A percentile compares a stretch with the other conserved stretches of the same genome.
These are phyloP conservation scores for Xylariaceae sp. DNA, from an alignment of 2,329 filamentous ascomycete species.

Conservation along the genomic window DNA sequence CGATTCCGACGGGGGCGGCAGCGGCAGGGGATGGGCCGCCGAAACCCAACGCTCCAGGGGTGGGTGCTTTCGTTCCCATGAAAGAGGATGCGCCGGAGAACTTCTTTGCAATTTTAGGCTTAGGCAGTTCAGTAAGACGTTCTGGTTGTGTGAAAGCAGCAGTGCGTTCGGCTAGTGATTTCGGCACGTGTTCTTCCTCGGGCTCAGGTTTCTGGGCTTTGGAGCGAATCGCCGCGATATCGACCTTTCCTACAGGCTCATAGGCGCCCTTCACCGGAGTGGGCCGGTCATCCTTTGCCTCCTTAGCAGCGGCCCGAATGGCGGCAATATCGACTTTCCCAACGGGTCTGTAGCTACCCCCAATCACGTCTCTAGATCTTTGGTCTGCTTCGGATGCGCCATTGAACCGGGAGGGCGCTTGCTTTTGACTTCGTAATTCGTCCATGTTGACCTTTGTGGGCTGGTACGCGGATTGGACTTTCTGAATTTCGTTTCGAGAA, in stretches of 20 bases:
- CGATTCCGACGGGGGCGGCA: slow-evolving; percentile 63
- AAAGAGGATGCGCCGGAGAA: slow-evolving; percentile 70
- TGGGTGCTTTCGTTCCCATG: slow-evolving; percentile 81
- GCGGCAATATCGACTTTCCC: slow-evolving; percentile 97
- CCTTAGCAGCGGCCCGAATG: slow-evolving; percentile 69
- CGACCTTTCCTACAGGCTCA: slow-evolving; percentile 91
- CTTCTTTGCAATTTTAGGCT: slow-evolving; percentile 90
- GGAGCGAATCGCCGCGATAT: slow-evolving; percentile 89
- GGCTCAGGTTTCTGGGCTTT: slow-evolving; percentile 62
- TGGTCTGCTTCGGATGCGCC: slow-evolving; percentile 42
- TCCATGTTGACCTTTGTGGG: slow-evolving; percentile 94
- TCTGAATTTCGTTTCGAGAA: slow-evolving; percentile 80
- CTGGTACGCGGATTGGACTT: slow-evolving; percentile 87
- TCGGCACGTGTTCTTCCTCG: slow-evolving; percentile 42
- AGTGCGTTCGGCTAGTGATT: slow-evolving; percentile 68
- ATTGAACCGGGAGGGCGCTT: slow-evolving; percentile 58
- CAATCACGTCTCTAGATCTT: slow-evolving; percentile 59
- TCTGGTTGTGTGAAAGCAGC: slow-evolving; percentile 70
- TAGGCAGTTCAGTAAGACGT: slow-evolving; percentile 79
- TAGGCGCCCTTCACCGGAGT: slow-evolving; percentile 86
- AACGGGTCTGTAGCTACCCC: slow-evolving; percentile 83
- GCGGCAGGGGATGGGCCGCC: slow-evolving; percentile 55
- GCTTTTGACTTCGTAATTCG: slow-evolving; percentile 69
- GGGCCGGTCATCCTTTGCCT: slow-evolving; percentile 69
- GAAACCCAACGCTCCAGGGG: slow-evolving; percentile 63